Base-by-base conservation (phyloP, 2,329 filamentous ascomycete species). In the Xylariaceae sp. region DNA sequence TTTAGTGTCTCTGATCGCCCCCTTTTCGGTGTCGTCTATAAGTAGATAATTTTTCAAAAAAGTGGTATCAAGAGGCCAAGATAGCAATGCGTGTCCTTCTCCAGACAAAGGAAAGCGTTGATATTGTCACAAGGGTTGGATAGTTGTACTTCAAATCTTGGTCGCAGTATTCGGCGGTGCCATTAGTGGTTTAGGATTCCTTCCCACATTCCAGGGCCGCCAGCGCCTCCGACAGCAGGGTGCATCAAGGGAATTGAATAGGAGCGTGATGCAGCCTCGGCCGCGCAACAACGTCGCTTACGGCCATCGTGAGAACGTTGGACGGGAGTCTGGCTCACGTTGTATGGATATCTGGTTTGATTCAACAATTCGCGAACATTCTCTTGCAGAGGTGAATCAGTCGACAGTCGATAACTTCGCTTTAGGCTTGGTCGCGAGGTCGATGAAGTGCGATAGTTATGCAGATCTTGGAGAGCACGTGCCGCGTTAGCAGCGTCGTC, bases 241-340 rank as follows among this genome's bases (percentile, higher is more conserved):
- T 81, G 77, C 39, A 76, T 64, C 18, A 71, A 65, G 39, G 73
- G 67, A 52, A 75, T 71, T 53, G 70, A 68, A 60, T 76, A 76
- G 38, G 71, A 67, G 52, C 69, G 72, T 17, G 73, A 71, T 17
- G 51, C 39, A 47, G 75, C 80, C 65, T 86, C 82, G 12, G 78
- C 72, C 40, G 82, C 78, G 68, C 82, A 87, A 70, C 85, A 86
- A 35, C 86, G 74, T 58, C 85, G 78, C 71, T 88, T 88, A 54
- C 79, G 73, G 56, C 74, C 74, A 41, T 74, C 69, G 11, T 51
- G 44, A 31, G 77, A 61, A 18, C 59, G 72, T 48, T 71, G 54
- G n/a, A 62, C 47, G 11, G 61, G 57, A 7, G 60, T 61, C 47
- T 56, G 55, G 61, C 68, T 51, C 62, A 69, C 60, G 58, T 66